Conservation (phyloP, 495 filamentous ascomycete species). For the Neohortaea acidophila region DNA sequence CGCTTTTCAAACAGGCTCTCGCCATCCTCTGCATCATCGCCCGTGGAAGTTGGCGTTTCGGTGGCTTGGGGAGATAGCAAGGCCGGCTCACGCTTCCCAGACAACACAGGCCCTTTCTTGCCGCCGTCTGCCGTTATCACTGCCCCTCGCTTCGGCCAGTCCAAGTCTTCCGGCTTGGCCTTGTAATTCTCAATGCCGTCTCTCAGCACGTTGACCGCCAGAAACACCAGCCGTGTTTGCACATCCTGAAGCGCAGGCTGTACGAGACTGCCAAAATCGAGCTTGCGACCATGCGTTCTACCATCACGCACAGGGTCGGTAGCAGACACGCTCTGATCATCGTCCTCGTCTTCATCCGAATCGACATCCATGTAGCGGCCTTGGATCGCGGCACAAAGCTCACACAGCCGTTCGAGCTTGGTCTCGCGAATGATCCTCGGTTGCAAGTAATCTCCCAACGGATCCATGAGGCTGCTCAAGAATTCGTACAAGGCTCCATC, state of each 20-base stretch:
- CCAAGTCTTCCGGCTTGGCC: slow-evolving; percentile 52
- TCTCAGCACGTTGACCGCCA: slow-evolving; percentile 50
- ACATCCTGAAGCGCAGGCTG: slow-evolving; percentile 57
- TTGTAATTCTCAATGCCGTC: slow-evolving; percentile 56
- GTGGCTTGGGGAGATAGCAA: slow-evolving; percentile 27
- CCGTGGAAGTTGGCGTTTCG: slow-evolving; percentile 35
- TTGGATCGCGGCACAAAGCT: slow-evolving; percentile 64
- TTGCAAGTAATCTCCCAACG: slow-evolving; percentile 56
- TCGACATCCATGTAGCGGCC: slow-evolving; percentile 65
- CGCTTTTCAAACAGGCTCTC: slow-evolving; percentile 25
- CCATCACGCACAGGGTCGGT: slow-evolving; percentile 32
- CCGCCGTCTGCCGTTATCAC: slow-evolving; percentile 28
- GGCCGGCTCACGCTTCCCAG: slow-evolving; percentile 28
- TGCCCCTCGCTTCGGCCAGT: slow-evolving; percentile 42
- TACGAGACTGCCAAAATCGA: slow-evolving; percentile 53
- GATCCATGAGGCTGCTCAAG: slow-evolving; percentile 56
- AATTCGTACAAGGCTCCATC: slow-evolving; percentile 56
- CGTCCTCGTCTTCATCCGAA: slow-evolving; percentile 38
- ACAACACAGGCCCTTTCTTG: slow-evolving; percentile 22
- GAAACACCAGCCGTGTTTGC: slow-evolving; percentile 58
- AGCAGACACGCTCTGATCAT: slow-evolving; percentile 1
- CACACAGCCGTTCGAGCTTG: slow-evolving; percentile 60
- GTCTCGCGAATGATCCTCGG: slow-evolving; percentile 58
- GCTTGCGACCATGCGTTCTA: slow-evolving; percentile 26
- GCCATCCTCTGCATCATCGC: slow-evolving; percentile 29